Percentiles rank a stretch among this genome's conserved stretches.
Conservation (phyloP, 345 rosid species). For the Eucalyptus victrix region DNA sequence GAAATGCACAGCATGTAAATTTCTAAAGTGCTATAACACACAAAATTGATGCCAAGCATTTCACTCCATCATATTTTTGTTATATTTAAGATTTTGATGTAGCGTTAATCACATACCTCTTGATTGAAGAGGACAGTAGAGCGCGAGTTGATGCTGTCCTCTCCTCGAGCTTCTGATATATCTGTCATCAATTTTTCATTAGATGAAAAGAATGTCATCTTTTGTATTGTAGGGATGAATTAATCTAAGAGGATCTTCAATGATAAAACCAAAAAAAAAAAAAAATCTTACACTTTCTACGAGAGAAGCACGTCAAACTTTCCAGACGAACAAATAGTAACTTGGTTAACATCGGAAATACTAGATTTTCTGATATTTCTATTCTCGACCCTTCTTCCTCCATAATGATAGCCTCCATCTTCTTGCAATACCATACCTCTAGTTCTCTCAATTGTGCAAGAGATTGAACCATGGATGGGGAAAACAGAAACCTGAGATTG, state of each 20-base stretch:
- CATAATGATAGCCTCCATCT: not conserved
- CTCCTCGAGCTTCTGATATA: not conserved
- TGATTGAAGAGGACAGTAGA: not conserved
- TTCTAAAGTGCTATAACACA: not conserved
- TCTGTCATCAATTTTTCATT: not conserved
- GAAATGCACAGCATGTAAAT: not conserved
- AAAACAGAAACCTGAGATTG: not conserved
- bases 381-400: not conserved
- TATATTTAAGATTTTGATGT: not conserved
- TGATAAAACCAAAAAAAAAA: too few relatives aligned
- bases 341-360: not conserved
- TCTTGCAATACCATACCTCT: accelerated
- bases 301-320: too few relatives aligned
- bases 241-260: too few relatives aligned
- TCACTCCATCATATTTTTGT: not conserved
- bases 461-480: not conserved
- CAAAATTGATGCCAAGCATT: not conserved
- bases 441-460: not conserved
- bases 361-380: not conserved
- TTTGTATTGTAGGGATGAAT: too few relatives aligned
- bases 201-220: not conserved
- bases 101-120: not conserved
- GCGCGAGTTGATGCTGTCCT: not conserved
- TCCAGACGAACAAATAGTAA: accelerated
- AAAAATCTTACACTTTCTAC: too few relatives aligned